Base-by-base conservation (phyloP, 768 basidiomycete genomes). In the Leccinum barrowsii region DNA sequence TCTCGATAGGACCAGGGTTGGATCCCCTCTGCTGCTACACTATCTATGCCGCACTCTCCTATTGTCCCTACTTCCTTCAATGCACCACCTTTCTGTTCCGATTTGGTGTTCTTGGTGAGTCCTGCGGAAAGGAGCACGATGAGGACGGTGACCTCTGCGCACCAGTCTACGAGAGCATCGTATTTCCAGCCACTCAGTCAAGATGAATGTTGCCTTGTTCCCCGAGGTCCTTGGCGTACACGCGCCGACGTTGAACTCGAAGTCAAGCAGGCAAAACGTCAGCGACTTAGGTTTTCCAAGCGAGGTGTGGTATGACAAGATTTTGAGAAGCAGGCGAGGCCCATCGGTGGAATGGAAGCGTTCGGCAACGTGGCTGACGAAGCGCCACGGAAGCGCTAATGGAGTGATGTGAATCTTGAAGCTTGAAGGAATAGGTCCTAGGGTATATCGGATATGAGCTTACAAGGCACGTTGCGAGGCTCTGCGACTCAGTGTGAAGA, bases 161-260 rank as follows among this genome's bases (percentile, higher is more conserved):
- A 28, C 26, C 26, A 28, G 7, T 28, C 7, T 28, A 28, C 26
- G 26, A 28, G 26, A 28, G 26, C 26, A 28, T 28, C 26, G 26
- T 28, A 0, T 8, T 28, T 28, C 7, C 26, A 94, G 83, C 85
- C 90, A 94, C 66, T 94, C 93, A 1, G 85, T 85, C 21, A 96
- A 78, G 30, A 92, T 73, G 73, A 83, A 96, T 4, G 80, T 72
- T 12, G 87, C 75, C 73, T 98, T 97, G 55, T 32, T 98, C 94
- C 3, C 85, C 79, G 46, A 97, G 73, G 1, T 83, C 86, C 66
- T 96, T 94, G 50, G 37, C 37, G 34, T 17, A 17, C 17, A 37
- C 5, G 15, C 15, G 37, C 37, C 17, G 37, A 37, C 37, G 37
- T 8, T 17, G 37, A 37, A 37, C 2, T 37, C 1, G 2, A 37